Evolutionary conservation across 495 filamentous ascomycete genomes (phyloP).

Genomic region (Stereocaulon alpinum): DNA sequence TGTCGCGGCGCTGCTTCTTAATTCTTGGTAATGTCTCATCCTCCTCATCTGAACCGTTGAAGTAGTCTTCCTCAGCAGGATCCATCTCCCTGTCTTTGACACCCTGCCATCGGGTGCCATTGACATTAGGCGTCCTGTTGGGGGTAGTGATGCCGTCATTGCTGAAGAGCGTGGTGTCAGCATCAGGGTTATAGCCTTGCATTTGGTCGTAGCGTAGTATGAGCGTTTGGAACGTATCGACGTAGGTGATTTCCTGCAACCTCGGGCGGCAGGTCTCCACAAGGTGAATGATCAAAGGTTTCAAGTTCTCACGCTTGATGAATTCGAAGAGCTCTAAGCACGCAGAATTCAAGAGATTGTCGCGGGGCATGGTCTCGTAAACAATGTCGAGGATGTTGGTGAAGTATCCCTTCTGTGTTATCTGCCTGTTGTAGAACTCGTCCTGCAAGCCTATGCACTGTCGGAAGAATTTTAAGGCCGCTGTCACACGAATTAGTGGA

Average conservation of each 20-base stretch:
- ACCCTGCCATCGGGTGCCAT: conserved; percentile 63
- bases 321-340: conserved; percentile 92
- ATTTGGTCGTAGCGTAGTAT: conserved; percentile 73
- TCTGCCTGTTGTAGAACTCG: conserved; percentile 81
- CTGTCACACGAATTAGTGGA: conserved; percentile 32
- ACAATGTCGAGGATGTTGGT: conserved; percentile 83
- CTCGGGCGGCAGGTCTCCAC: conserved; percentile 84
- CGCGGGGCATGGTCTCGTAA: conserved; percentile 82
- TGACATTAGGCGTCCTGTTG: conserved; percentile 42
- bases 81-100: conserved; percentile 86
- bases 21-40: conserved; percentile 41
- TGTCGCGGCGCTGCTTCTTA: conserved; percentile 19
- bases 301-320: conserved; percentile 76
- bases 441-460: conserved; percentile 78
- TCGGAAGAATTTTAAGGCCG: conserved; percentile 90
- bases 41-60: conserved; percentile 82
- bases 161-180: conserved; percentile 43
- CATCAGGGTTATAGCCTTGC: conserved; percentile 51
- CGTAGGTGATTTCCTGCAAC: conserved; percentile 67
- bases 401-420: conserved; percentile 75
- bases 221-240: conserved; percentile 73
- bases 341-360: conserved; percentile 93
- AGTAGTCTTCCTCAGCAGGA: conserved; percentile 83
- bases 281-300: conserved; percentile 69
- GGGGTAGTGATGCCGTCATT: conserved; percentile 40